A percentile compares a stretch with the other conserved stretches of the same genome.
phyloP scores from a whole-genome alignment of 2,329 filamentous ascomycete genomes.

The Aspergillus neotritici region DNA sequence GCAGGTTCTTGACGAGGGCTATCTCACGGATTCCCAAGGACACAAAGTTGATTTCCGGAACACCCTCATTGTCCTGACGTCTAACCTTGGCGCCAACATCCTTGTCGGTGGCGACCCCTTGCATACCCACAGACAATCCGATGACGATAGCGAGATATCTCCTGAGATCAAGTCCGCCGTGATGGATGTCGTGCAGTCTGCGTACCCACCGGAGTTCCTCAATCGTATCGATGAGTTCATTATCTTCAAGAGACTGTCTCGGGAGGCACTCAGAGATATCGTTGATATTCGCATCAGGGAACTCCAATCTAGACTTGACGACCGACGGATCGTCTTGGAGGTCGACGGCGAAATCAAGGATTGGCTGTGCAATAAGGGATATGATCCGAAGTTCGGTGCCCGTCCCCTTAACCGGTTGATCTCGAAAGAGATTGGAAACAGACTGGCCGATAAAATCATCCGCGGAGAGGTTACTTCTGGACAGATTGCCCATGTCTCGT shows the following conservation, averaged over 20 bases:
- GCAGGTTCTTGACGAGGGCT: constrained; percentile 93
- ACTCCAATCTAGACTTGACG: constrained; percentile 74
- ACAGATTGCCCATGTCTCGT: constrained; percentile 63
- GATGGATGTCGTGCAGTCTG: constrained; percentile 73
- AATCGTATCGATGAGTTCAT: constrained; percentile 98
- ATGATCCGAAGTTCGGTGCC: constrained; percentile 87
- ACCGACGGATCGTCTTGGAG: constrained; percentile 71
- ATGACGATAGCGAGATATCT: constrained; percentile 61
- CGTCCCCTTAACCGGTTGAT: constrained; percentile 87
- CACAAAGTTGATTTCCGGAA: constrained; percentile 97
- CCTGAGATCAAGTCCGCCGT: constrained; percentile 70
- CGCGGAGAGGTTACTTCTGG: constrained; percentile 72
- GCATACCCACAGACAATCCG: constrained; percentile 58
- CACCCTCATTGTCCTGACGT: constrained; percentile 92
- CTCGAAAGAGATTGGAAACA: constrained; percentile 80
- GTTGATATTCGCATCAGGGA: constrained; percentile 87
- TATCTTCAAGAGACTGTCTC: constrained; percentile 81
- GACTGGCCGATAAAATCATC: constrained; percentile 87
- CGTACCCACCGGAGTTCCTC: constrained; percentile 86
- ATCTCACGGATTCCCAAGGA: constrained; percentile 89
- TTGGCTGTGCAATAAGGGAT: constrained; percentile 85
- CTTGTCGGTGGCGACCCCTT: constrained; percentile 69
- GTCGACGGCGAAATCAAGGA: constrained; percentile 67
- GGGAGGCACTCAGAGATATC: constrained; percentile 75
- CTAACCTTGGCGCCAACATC: constrained; percentile 88